Evolutionary conservation across 176 grass and related monocot genomes (phyloP).

Genomic region (Poa annua): DNA sequence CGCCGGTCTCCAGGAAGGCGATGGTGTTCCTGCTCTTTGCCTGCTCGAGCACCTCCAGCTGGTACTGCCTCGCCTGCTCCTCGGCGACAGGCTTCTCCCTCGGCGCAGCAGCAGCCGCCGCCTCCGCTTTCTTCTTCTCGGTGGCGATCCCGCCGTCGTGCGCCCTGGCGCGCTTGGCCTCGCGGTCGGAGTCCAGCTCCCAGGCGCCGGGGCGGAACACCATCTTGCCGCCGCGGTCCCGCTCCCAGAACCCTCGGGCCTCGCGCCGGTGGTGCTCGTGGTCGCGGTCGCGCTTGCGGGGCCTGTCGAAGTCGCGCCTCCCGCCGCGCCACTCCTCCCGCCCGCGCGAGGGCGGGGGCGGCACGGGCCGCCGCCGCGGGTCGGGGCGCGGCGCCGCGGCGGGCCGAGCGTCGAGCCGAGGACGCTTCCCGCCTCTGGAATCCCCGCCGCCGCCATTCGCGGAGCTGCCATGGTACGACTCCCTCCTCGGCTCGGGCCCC

Average conservation of each 20-base stretch:
- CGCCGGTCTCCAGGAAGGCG: constrained; percentile 87
- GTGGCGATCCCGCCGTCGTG: constrained; percentile 26
- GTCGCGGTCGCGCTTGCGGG: constrained; percentile 60
- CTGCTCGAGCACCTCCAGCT: constrained; percentile 93
- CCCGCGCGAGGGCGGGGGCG: constrained; percentile 16
- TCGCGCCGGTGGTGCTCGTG: constrained; percentile 59
- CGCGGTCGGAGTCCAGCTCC: constrained; percentile 70
- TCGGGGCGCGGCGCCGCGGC: constrained; percentile 17
- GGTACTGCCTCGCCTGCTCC: constrained; percentile 89
- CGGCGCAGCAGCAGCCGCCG: neutral
- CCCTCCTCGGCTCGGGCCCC: constrained; percentile 16
- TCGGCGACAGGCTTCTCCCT: constrained; percentile 70
- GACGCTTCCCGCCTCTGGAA: constrained; percentile 64
- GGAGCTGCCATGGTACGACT: neutral
- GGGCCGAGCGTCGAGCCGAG: constrained; percentile 17
- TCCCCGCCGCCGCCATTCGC: constrained; percentile 39
- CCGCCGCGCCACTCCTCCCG: constrained; percentile 56
- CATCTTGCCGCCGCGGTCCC: constrained; percentile 82
- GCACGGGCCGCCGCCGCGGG: constrained; percentile 25
- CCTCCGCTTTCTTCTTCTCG: constrained; percentile 58
- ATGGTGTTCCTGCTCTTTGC: constrained; percentile 96
- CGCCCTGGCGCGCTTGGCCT: constrained; percentile 58
- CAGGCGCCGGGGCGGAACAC: constrained; percentile 80
- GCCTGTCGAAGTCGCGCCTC: constrained; percentile 59
- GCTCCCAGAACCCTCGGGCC: constrained; percentile 84